Evolutionary conservation across 768 basidiomycete species (phyloP).

Genomic region (Lentinula boryana): DNA sequence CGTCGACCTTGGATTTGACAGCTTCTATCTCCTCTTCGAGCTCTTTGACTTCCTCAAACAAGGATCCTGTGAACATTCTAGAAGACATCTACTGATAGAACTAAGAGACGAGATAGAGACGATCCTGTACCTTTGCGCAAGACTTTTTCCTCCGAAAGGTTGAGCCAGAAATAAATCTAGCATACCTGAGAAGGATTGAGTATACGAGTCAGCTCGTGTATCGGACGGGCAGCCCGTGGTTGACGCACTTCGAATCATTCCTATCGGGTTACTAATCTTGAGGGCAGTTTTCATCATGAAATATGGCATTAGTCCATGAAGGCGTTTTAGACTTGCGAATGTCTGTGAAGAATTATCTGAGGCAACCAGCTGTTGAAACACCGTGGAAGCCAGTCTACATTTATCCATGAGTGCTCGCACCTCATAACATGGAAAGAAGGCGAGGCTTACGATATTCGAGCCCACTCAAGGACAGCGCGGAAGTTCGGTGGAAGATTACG

Average conservation of each 20-base stretch:
- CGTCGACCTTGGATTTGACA: conserved; percentile 85
- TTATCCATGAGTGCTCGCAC: neutral
- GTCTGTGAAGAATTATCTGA: conserved; percentile 89
- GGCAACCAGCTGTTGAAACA: conserved; percentile 93
- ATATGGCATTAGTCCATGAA: conserved; percentile 97
- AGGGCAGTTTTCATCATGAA: conserved; percentile 91
- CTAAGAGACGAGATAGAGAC: neutral
- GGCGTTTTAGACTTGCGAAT: conserved; percentile 80
- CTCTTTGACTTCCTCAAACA: conserved; percentile 82
- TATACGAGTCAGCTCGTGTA: conserved; percentile 1
- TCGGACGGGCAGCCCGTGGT: neutral
- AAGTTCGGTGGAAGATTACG: conserved; percentile 79
- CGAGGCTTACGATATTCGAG: conserved; percentile 78
- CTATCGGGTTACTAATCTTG: conserved; percentile 90
- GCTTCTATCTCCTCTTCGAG: conserved; percentile 84
- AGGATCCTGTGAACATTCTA: conserved; percentile 93
- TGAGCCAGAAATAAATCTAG: conserved; percentile 95
- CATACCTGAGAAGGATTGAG: conserved; percentile 38
- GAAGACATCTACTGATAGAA: neutral
- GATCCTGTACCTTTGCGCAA: conserved; percentile 74
- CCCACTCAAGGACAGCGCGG: conserved; percentile 92
- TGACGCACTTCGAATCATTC: conserved; percentile 82
- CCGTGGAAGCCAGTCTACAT: conserved; percentile 84
- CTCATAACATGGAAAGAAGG: conserved; percentile 10
- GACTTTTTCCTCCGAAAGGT: conserved; percentile 90